A percentile compares a stretch with the other conserved stretches of the same genome.
Evolutionary conservation across 1,284 basidiomycete genomes (phyloP).

Genomic region (Austroboletus niveus): DNA sequence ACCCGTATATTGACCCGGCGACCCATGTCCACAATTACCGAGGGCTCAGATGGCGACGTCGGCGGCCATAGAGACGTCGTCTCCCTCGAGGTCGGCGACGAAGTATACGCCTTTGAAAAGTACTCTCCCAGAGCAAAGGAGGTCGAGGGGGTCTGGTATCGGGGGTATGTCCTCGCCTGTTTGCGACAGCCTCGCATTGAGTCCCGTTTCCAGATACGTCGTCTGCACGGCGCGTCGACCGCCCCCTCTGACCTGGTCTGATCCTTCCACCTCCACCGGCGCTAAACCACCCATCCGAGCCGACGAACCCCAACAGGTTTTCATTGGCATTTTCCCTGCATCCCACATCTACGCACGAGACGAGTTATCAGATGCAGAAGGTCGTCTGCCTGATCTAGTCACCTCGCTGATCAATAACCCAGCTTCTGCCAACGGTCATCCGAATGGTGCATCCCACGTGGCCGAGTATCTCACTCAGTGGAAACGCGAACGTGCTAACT

Average conservation of each 20-base stretch:
- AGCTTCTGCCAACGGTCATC: slow-evolving; percentile 30
- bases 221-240: slow-evolving; percentile 75
- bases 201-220: slow-evolving; percentile 65
- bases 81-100: slow-evolving; percentile 86
- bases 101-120: slow-evolving; percentile 94
- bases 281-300: slow-evolving; percentile 49
- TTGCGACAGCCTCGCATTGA: slow-evolving; percentile 4
- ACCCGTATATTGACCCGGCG: slow-evolving; percentile 63
- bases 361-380: slow-evolving; percentile 86
- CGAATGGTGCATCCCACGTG: slow-evolving; percentile 38
- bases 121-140: slow-evolving; percentile 74
- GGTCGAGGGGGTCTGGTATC: slow-evolving; percentile 80
- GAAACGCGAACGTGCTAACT: slow-evolving; percentile 47
- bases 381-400: slow-evolving; percentile 74
- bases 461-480: slow-evolving; percentile 41
- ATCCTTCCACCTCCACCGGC: slow-evolving; percentile 45
- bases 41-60: slow-evolving; percentile 64
- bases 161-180: slow-evolving; percentile 64
- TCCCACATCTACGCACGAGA: slow-evolving; percentile 89
- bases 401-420: slow-evolving; percentile 40
- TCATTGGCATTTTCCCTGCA: slow-evolving; percentile 94
- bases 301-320: slow-evolving; percentile 82
- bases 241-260: slow-evolving; percentile 63
- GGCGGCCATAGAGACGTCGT: slow-evolving; percentile 73
- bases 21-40: slow-evolving; percentile 64